These are phyloP conservation scores for Trichoderma semiorbis DNA, from an alignment of 2,329 filamentous ascomycete species.

Conservation along the genomic window DNA sequence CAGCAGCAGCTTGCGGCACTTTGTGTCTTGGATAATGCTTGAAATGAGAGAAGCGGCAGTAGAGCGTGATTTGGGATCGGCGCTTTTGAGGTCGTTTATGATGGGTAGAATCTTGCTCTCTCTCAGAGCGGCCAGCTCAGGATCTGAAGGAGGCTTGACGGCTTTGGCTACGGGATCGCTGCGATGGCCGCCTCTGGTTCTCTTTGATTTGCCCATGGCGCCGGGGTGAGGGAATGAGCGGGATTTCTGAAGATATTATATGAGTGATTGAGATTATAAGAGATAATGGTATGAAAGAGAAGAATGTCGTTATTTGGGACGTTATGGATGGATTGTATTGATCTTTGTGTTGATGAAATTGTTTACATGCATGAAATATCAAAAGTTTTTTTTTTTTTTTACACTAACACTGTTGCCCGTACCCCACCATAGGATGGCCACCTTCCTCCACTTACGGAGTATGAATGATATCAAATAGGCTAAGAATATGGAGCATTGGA, in stretches of 20 bases:
- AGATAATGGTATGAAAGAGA: not conserved
- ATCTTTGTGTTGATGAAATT: not conserved
- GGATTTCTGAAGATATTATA: not conserved
- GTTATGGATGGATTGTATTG: not conserved
- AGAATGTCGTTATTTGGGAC: not conserved
- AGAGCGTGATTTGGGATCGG: constrained; percentile 57
- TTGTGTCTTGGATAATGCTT: constrained; percentile 59
- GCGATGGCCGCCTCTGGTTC: constrained; percentile 50
- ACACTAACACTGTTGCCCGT: constrained; percentile 4
- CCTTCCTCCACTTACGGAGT: not conserved
- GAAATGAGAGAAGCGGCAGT: constrained; percentile 57
- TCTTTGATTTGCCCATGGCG: constrained; percentile 58
- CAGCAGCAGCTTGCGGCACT: constrained; percentile 61
- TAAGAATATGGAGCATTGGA: not conserved
- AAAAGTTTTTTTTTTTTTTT: constrained; percentile 5
- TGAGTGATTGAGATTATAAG: not conserved
- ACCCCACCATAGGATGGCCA: constrained; percentile 17
- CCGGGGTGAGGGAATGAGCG: not conserved
- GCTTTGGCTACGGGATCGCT: constrained; percentile 55
- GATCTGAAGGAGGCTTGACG: constrained; percentile 59
- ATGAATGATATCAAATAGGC: not conserved
- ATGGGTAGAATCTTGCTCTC: constrained; percentile 62
- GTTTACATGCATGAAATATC: not conserved
- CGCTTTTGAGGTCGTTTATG: constrained; percentile 56
- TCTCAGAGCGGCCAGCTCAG: constrained; percentile 60